Conservation (phyloP, 2,329 filamentous ascomycete genomes). For the Exophiala dermatitidis region DNA sequence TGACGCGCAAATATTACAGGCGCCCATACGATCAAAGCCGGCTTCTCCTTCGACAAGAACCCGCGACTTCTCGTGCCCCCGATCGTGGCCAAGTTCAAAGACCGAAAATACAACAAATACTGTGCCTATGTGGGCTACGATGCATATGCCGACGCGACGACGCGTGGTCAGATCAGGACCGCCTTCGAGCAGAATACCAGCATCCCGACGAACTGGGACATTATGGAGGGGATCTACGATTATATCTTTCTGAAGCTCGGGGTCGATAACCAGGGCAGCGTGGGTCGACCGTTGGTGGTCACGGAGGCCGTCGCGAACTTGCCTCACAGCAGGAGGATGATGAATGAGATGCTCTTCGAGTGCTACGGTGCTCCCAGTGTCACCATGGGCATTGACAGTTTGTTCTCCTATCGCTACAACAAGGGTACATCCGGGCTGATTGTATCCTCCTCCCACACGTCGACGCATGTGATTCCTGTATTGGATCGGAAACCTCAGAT, state of each 20-base stretch:
- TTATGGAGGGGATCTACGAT: slow-evolving; percentile 88
- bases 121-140: slow-evolving; percentile 89
- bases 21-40: slow-evolving; percentile 79
- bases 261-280: slow-evolving; percentile 63
- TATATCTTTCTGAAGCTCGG: slow-evolving; percentile 93
- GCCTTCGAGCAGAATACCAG: slow-evolving; percentile 87
- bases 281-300: slow-evolving; percentile 86
- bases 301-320: slow-evolving; percentile 92
- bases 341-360: slow-evolving; percentile 96
- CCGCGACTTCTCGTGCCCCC: slow-evolving; percentile 77
- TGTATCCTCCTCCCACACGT: slow-evolving; percentile 84
- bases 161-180: slow-evolving; percentile 79
- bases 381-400: slow-evolving; percentile 88
- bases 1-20: slow-evolving; percentile 46
- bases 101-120: slow-evolving; percentile 85
- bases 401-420: slow-evolving; percentile 94
- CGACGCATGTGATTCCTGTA: slow-evolving; percentile 92
- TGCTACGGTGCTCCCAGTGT: slow-evolving; percentile 86
- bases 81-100: slow-evolving; percentile 89
- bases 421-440: slow-evolving; percentile 80
- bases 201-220: slow-evolving; percentile 95
- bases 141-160: slow-evolving; percentile 89
- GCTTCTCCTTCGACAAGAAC: slow-evolving; percentile 86
- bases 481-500: slow-evolving; percentile 78
- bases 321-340: slow-evolving; percentile 80